These are phyloP conservation scores for Fusarium oxysporum DNA, from an alignment of 2,329 filamentous ascomycete species.

Conservation along the genomic window DNA sequence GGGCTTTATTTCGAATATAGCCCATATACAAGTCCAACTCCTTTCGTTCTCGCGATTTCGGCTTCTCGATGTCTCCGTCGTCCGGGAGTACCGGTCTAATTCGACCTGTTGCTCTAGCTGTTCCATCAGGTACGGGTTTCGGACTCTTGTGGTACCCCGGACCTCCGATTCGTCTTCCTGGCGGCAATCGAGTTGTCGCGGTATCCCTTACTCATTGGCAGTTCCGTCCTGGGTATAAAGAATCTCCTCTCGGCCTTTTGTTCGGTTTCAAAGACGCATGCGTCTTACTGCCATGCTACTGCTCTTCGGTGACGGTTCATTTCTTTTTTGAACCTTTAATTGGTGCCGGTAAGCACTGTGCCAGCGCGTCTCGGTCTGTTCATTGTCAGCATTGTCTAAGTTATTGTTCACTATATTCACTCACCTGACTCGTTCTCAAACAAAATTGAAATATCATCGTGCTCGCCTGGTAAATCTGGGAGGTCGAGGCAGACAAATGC, in stretches of 20 bases:
- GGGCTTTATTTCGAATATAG: conserved; percentile 9
- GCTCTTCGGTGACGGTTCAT: conserved; percentile 33
- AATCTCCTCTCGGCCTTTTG: conserved; percentile 24
- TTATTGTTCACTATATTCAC: conserved; percentile 48
- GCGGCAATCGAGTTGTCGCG: background rate
- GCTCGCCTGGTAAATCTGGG: conserved; percentile 89
- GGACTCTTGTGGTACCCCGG: conserved; percentile 18
- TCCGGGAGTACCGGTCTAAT: conserved; percentile 2
- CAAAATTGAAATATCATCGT: conserved; percentile 88
- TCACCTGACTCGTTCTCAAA: conserved; percentile 84
- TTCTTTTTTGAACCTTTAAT: conserved; percentile 60
- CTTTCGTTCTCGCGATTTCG: conserved; percentile 7
- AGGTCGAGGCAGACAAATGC: conserved; percentile 87
- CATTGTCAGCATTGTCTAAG: conserved; percentile 34
- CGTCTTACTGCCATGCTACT: conserved; percentile 15
- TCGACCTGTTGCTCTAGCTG: background rate
- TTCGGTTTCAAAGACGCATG: conserved; percentile 3
- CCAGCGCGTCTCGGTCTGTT: conserved; percentile 66
- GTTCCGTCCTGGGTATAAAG: conserved; percentile 33
- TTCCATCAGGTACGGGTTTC: conserved; percentile 17
- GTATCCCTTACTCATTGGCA: conserved; percentile 12
- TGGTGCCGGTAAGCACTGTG: conserved; percentile 65
- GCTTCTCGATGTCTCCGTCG: conserved; percentile 1
- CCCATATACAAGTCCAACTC: conserved; percentile 6
- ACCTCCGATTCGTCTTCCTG: conserved; percentile 9